Percentiles rank a stretch among this genome's conserved stretches.
Evolutionary conservation across 176 grass and related monocot species (phyloP).

Genomic region (Aegilops sharonensis): DNA sequence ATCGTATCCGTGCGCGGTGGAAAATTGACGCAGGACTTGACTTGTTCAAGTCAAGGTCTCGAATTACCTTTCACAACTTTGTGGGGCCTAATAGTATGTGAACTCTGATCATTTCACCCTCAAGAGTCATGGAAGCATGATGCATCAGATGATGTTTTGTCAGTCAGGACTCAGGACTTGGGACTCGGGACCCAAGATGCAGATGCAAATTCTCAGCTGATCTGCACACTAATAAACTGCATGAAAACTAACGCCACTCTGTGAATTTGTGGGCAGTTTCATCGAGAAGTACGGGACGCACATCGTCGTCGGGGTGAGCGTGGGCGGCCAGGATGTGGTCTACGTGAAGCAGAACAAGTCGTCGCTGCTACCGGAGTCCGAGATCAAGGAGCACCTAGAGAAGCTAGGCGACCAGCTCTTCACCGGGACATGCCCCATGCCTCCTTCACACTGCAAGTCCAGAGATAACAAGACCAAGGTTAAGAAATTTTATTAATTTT

Average conservation of each 20-base stretch:
- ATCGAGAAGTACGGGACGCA: slow-evolving; percentile 90
- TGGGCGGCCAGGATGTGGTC: slow-evolving; percentile 91
- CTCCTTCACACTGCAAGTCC: slow-evolving; percentile 49
- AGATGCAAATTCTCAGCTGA: neutral
- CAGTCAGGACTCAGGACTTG: neutral
- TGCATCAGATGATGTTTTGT: neutral
- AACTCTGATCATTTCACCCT: neutral
- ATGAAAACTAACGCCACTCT: neutral
- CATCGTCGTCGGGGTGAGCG: slow-evolving; percentile 64
- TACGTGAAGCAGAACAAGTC: slow-evolving; percentile 81
- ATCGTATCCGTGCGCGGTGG: neutral
- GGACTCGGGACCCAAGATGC: neutral
- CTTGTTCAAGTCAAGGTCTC: slow-evolving; percentile 26
- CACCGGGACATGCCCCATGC: slow-evolving; percentile 72
- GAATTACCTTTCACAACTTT: neutral
- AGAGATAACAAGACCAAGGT: slow-evolving; percentile 82
- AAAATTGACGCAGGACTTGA: neutral
- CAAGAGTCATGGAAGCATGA: neutral
- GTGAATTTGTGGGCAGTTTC: slow-evolving; percentile 46
- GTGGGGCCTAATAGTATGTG: neutral
- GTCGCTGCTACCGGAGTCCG: slow-evolving; percentile 53
- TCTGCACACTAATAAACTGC: too few species aligned
- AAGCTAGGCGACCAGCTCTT: slow-evolving; percentile 84
- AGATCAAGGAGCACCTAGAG: slow-evolving; percentile 81
- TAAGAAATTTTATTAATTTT: neutral